Conservation (phyloP, 306 rosid species). For the Citrullus colocynthis region DNA sequence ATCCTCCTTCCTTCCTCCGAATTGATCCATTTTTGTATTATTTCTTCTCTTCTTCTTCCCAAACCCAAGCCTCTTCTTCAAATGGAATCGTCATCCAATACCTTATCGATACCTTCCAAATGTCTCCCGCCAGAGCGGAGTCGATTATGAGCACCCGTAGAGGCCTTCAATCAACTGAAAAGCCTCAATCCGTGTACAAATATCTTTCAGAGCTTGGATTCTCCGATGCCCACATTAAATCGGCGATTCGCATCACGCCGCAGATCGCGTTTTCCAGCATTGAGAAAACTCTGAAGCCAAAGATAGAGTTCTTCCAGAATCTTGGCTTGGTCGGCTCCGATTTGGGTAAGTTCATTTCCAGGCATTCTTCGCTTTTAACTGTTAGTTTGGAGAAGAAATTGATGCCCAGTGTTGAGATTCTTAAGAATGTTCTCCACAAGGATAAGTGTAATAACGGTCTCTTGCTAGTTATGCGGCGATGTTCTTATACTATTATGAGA, state of each 20-base stretch:
- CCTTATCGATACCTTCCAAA: conserved; percentile 21
- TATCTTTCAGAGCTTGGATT: conserved; percentile 28
- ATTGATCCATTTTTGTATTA: neutral
- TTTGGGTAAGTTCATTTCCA: conserved; percentile 20
- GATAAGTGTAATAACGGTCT: conserved; percentile 16
- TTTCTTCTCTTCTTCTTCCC: conserved; percentile 23
- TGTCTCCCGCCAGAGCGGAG: conserved; percentile 14
- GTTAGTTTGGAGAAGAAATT: conserved; percentile 30
- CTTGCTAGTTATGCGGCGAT: conserved; percentile 10
- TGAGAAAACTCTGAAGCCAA: conserved; percentile 34
- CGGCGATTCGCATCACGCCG: conserved; percentile 8
- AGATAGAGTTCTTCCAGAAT: conserved; percentile 30
- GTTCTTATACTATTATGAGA: conserved; percentile 10
- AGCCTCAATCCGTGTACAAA: conserved; percentile 21
- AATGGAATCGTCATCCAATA: neutral
- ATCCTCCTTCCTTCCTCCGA: neutral
- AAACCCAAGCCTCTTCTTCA: conserved; percentile 2
- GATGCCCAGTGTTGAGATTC: conserved; percentile 31
- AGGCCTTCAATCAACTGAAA: conserved; percentile 2
- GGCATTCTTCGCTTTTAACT: conserved; percentile 21
- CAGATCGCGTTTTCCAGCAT: conserved; percentile 26
- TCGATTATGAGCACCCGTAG: conserved; percentile 16
- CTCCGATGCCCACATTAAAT: conserved; percentile 26
- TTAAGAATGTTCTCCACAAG: conserved; percentile 17
- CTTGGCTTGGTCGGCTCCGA: conserved; percentile 28